These are phyloP conservation scores for Hypoxylon rubiginosum DNA, from an alignment of 2,329 filamentous ascomycete genomes.

Conservation along the genomic window DNA sequence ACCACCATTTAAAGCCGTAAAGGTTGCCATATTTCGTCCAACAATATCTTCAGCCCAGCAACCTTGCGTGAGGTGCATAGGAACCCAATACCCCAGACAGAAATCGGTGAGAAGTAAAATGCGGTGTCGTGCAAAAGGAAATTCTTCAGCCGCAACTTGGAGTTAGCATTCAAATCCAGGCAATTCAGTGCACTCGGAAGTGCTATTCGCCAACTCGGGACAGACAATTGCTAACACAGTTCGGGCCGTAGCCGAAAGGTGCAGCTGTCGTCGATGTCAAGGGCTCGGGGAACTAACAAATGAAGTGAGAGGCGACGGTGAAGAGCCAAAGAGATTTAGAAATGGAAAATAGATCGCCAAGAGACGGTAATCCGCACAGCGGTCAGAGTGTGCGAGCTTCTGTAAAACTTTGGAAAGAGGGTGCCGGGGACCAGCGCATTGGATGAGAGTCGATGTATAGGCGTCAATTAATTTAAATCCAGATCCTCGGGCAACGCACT, in stretches of 20 bases:
- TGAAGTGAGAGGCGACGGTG: conserved; percentile 7
- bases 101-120: conserved; percentile 4
- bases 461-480: conserved; percentile 14
- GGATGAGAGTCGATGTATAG: conserved; percentile 18
- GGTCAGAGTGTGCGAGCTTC: conserved; percentile 13
- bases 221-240: conserved; percentile 4
- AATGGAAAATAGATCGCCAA: conserved; percentile 7
- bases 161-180: conserved; percentile 22
- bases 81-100: conserved; percentile 31
- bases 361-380: conserved; percentile 21
- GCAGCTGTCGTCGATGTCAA: conserved; percentile 13
- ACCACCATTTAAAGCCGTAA: conserved; percentile 53
- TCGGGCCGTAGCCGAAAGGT: conserved; percentile 12
- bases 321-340: neutral
- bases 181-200: conserved; percentile 5
- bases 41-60: conserved; percentile 47
- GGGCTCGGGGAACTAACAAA: conserved; percentile 11
- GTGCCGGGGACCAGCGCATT: conserved; percentile 26
- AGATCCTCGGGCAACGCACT: conserved; percentile 16
- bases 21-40: conserved; percentile 52
- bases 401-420: conserved; percentile 17
- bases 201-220: conserved; percentile 5
- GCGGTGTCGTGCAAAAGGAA: conserved; percentile 11
- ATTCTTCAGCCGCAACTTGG: conserved; percentile 10
- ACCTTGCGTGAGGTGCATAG: conserved; percentile 48